Evolutionary conservation across 2,329 filamentous ascomycete species (phyloP), one percentile per base, ranked within the genome.

Genomic region (Penicillium verrucosum): DNA sequence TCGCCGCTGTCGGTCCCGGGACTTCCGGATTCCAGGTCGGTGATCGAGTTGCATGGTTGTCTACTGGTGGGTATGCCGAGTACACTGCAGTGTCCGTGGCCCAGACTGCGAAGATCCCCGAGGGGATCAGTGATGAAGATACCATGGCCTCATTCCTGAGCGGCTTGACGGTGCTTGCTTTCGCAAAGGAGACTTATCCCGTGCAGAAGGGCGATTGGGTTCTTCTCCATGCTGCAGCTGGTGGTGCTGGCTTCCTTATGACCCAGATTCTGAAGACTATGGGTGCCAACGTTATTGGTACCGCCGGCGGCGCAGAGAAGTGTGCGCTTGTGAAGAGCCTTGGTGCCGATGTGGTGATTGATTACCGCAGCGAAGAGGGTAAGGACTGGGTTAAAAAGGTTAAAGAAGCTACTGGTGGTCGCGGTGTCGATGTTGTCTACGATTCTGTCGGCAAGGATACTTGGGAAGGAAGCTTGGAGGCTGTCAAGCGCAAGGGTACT

Each of bases 371-470:
- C 61, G 89, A 95, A 70, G 89, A 92, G 60, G 87, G 87, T 65
- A 84, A 94, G 42, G 89, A 94, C 53, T 82, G 82, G 70, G 87
- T 94, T 54, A 89, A 95, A 62, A 81, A 82, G 69, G 81, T 97
- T 56, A 96, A 96, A 69, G 92, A 97, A 79, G 85, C 90, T 47
- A 96, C 91, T 0, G 83, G 80, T 2, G 88, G 88, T 0, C 77
- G 85, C 58, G 92, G 92, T 8, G 86, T 88, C 2, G 83, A 85
- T 61, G 90, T 87, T 10, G 88, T 96, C 29, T 95, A 91, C 70
- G 92, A 96, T 70, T 89, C 89, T 6, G 90, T 96, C 3, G 92
- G 92, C 12, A 90, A 90, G 77, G 81, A 82, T 47, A 96, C 92
- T 0, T 96, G 94, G 76, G 90, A 96, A 64, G 80, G 84, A 21